Evolutionary conservation across 805 yeast genomes (phyloP).

Genomic region (Groenewaldozyma tartarivorans): DNA sequence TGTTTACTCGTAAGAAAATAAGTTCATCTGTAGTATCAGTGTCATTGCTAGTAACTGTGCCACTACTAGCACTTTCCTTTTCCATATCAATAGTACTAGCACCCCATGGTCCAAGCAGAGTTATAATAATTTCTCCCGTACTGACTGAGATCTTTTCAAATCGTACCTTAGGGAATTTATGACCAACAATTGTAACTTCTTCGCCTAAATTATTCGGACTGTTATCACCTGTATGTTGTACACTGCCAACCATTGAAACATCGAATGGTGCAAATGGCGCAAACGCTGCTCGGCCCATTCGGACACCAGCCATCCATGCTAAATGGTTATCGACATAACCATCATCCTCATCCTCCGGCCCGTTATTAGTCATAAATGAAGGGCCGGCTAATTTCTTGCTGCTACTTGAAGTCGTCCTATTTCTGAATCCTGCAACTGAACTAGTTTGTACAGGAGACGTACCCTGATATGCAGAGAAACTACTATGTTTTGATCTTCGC

Average conservation of each 20-base stretch:
- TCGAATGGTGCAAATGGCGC: slow-evolving; percentile 14
- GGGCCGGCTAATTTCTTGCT: not conserved
- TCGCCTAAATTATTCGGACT: slow-evolving; percentile 68
- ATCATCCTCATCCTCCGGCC: slow-evolving; percentile 21
- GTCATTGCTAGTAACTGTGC: not conserved
- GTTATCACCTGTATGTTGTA: slow-evolving; percentile 12
- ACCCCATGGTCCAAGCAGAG: slow-evolving; percentile 77
- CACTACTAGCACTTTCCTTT: not conserved
- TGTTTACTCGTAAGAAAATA: slow-evolving; percentile 58
- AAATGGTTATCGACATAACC: slow-evolving; percentile 42
- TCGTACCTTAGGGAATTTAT: slow-evolving; percentile 74
- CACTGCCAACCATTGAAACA: slow-evolving; percentile 7
- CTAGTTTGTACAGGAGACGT: slow-evolving; percentile 3
- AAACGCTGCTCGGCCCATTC: slow-evolving; percentile 50
- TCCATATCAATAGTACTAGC: not conserved
- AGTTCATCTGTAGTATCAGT: slow-evolving; percentile 23
- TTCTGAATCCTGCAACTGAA: not conserved
- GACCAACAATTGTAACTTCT: slow-evolving; percentile 82
- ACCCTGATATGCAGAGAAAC: not conserved
- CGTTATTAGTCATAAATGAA: slow-evolving; percentile 16
- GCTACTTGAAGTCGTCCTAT: not conserved
- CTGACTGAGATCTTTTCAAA: slow-evolving; percentile 86
- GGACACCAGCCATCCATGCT: slow-evolving; percentile 89
- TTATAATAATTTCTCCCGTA: slow-evolving; percentile 66
- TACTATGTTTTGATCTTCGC: not conserved